Evolutionary conservation across 2,329 filamentous ascomycete genomes (phyloP).

Genomic region (Tolypocladium paradoxum): DNA sequence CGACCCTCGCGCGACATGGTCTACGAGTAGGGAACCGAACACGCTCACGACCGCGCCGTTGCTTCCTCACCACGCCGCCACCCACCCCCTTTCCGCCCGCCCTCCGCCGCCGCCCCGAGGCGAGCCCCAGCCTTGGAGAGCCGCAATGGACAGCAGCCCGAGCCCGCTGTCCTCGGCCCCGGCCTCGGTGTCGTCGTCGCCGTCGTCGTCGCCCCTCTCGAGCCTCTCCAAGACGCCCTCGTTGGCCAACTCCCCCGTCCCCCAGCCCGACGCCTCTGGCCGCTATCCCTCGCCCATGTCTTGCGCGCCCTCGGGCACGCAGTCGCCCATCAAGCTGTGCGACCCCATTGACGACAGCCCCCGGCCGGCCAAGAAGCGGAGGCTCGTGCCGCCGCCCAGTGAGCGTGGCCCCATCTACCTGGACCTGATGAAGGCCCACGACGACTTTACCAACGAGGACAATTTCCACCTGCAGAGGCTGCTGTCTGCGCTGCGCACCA

Average conservation of each 20-base stretch:
- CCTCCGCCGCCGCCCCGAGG: neutral
- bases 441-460: constrained; percentile 34
- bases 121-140: neutral
- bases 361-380: constrained; percentile 67
- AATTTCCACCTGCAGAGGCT: constrained; percentile 55
- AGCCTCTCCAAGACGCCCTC: constrained; percentile 43
- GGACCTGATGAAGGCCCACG: constrained; percentile 50
- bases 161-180: constrained; percentile 19
- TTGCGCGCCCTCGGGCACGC: constrained; percentile 35
- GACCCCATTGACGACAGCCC: constrained; percentile 42
- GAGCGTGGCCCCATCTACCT: constrained; percentile 74
- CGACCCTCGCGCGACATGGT: neutral
- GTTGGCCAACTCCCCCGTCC: constrained; percentile 32
- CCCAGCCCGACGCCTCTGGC: constrained; percentile 24
- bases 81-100: neutral
- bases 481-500: constrained; percentile 65
- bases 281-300: constrained; percentile 43
- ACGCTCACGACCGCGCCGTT: neutral
- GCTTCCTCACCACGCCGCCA: neutral
- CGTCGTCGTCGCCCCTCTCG: constrained; percentile 43
- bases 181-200: constrained; percentile 25
- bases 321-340: constrained; percentile 38
- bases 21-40: too few relatives aligned
- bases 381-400: constrained; percentile 41
- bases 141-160: constrained; percentile 12